Conservation (phyloP, 495 filamentous ascomycete species). For the Bryoglossum gracile region DNA sequence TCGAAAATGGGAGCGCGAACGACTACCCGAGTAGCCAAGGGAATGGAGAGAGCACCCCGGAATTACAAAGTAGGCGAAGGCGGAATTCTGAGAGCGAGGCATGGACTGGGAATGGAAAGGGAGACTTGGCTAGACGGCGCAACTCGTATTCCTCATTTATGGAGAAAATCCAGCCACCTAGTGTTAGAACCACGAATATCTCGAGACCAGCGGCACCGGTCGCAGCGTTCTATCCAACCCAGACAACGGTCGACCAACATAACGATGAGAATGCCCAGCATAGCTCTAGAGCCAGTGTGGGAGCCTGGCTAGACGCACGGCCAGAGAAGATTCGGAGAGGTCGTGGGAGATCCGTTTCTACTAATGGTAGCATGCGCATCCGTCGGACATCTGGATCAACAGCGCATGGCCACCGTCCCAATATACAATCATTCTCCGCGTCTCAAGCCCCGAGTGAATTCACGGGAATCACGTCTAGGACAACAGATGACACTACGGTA, state of each 20-base stretch:
- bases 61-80: conserved; percentile 9
- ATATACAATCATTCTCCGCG: conserved; percentile 6
- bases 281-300: conserved; percentile 18
- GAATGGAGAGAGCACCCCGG: too few species aligned
- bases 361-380: conserved; percentile 23
- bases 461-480: conserved; percentile 15
- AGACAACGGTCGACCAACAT: too few species aligned
- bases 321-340: background rate
- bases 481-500: conserved; percentile 4
- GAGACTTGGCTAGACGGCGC: conserved; percentile 2
- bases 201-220: too few species aligned
- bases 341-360: conserved; percentile 19
- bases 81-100: conserved; percentile 25
- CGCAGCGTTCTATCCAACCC: too few species aligned
- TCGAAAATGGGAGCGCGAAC: background rate
- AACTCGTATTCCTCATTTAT: conserved; percentile 10
- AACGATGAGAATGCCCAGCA: background rate
- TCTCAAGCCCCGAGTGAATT: conserved; percentile 8
- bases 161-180: too few species aligned
- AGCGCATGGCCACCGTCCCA: conserved; percentile 1
- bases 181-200: too few species aligned
- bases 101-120: conserved; percentile 16
- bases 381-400: conserved; percentile 11
- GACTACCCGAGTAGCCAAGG: too few species aligned
- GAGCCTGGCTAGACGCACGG: conserved; percentile 15